These are phyloP conservation scores for Corylus americana DNA, from an alignment of 306 rosid genomes.

Conservation along the genomic window DNA sequence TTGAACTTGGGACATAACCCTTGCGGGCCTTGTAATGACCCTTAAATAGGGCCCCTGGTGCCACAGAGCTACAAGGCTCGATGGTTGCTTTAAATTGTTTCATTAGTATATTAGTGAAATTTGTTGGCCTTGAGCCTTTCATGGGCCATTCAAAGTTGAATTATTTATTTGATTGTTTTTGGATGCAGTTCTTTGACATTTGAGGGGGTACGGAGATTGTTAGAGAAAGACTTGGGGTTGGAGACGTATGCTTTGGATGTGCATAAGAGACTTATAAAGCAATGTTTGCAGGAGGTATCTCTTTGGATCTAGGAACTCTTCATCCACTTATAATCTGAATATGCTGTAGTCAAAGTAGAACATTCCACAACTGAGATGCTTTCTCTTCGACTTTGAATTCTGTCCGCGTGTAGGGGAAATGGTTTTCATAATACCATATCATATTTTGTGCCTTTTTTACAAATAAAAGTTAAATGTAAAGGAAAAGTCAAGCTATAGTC, in stretches of 20 bases:
- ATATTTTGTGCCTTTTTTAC: constrained; percentile 2
- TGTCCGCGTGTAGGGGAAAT: background rate
- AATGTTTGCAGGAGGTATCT: constrained; percentile 69
- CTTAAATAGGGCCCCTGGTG: too few relatives aligned
- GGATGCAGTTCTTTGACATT: constrained; percentile 84
- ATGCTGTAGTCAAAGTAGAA: constrained; percentile 12
- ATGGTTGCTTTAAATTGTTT: background rate
- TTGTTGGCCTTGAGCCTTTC: background rate
- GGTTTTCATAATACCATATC: background rate
- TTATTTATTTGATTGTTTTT: constrained; percentile 18
- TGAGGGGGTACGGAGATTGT: constrained; percentile 89
- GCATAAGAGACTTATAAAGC: constrained; percentile 81
- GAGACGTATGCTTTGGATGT: constrained; percentile 67
- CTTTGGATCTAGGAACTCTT: constrained; percentile 11
- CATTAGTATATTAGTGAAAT: background rate
- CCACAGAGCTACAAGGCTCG: too few relatives aligned
- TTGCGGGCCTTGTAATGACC: too few relatives aligned
- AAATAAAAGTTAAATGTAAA: background rate
- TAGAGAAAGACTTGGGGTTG: constrained; percentile 81
- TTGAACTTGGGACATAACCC: too few relatives aligned
- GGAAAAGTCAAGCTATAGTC: background rate
- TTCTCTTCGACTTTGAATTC: background rate
- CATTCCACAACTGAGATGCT: background rate
- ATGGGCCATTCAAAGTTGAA: background rate
- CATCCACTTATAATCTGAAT: constrained; percentile 5